Percentiles rank a stretch among this genome's conserved stretches.
phyloP scores from a whole-genome alignment of 305 asterid species.

The Solanum hybrid region DNA sequence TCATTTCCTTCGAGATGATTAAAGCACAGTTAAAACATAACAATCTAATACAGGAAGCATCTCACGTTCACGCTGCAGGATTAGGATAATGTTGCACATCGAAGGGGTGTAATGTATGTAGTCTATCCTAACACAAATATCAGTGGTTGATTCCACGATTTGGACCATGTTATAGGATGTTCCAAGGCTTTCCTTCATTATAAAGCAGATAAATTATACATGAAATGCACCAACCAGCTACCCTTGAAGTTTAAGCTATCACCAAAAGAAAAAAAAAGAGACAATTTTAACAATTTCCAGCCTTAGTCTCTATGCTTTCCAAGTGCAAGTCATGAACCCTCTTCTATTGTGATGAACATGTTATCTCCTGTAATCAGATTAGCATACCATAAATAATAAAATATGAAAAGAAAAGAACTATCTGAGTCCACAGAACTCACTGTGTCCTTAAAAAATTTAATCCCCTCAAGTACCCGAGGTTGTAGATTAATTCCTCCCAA shows the following conservation, averaged over 20 bases:
- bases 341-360: too few relatives aligned
- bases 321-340: too few relatives aligned
- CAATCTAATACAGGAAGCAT: not conserved
- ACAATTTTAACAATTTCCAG: too few relatives aligned
- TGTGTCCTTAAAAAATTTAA: too few relatives aligned
- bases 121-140: not conserved
- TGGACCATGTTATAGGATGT: not conserved
- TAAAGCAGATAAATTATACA: not conserved
- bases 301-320: too few relatives aligned
- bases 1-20: conserved; percentile 28
- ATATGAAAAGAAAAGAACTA: too few relatives aligned
- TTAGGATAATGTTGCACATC: not conserved
- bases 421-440: too few relatives aligned
- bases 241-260: not conserved
- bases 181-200: not conserved
- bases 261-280: not conserved
- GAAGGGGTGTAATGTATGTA: not conserved
- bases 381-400: too few relatives aligned
- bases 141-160: not conserved
- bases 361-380: too few relatives aligned
- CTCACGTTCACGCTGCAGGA: not conserved
- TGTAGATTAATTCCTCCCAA: too few relatives aligned
- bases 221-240: not conserved
- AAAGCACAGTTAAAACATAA: not conserved
- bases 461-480: too few relatives aligned